phyloP scores from a whole-genome alignment of 371 early-diverging fungal genomes.

The Agmasoma carcini region DNA sequence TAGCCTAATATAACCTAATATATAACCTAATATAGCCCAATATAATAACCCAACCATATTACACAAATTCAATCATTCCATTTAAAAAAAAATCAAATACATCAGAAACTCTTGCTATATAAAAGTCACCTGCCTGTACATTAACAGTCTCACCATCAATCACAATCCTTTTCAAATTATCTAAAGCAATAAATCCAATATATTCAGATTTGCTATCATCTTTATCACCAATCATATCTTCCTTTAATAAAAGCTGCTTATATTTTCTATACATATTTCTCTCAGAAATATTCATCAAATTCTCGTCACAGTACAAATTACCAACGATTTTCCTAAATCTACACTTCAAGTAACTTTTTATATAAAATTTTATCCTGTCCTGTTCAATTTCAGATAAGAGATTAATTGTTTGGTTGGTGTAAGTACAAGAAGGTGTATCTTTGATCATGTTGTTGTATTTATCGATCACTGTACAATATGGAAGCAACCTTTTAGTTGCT shows the following conservation, averaged over 20 bases:
- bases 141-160: slow-evolving; percentile 41
- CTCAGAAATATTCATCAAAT: slow-evolving; percentile 18
- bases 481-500: slow-evolving; percentile 26
- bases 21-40: no score
- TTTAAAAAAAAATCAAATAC: slow-evolving; percentile 16
- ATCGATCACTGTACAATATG: slow-evolving; percentile 18
- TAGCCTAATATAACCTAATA: no score
- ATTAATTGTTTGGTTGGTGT: neutral
- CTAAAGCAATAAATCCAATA: slow-evolving; percentile 39
- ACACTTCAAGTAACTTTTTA: slow-evolving; percentile 32
- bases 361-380: slow-evolving; percentile 40
- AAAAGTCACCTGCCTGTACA: slow-evolving; percentile 40
- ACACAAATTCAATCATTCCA: slow-evolving; percentile 24
- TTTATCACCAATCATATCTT: slow-evolving; percentile 9
- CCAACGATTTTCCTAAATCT: slow-evolving; percentile 36
- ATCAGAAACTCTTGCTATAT: slow-evolving; percentile 36
- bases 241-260: slow-evolving; percentile 1
- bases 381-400: slow-evolving; percentile 39
- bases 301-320: slow-evolving; percentile 16
- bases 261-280: slow-evolving; percentile 10
- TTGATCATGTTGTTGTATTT: neutral
- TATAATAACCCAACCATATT: no score
- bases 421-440: no score
- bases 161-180: slow-evolving; percentile 13
- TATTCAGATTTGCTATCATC: slow-evolving; percentile 6